These are phyloP conservation scores for Ganoderma leucocontextum DNA, from an alignment of 1,284 basidiomycete genomes.

Conservation along the genomic window DNA sequence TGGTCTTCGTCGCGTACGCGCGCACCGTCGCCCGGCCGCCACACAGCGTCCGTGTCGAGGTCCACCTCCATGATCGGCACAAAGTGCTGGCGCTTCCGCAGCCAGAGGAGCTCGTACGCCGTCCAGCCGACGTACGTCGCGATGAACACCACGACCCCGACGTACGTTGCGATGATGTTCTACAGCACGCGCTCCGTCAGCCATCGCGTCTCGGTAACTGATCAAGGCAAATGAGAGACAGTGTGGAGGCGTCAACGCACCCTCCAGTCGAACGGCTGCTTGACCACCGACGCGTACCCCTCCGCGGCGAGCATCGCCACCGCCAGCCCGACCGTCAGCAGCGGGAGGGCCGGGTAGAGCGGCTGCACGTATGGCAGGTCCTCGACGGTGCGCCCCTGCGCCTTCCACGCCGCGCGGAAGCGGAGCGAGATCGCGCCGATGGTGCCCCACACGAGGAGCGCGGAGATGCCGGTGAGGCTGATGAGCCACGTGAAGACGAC, in stretches of 20 bases:
- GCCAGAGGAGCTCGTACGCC: conserved; percentile 41
- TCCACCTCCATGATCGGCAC: conserved; percentile 50
- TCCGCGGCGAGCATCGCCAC: conserved; percentile 59
- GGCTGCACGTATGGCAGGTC: conserved; percentile 60
- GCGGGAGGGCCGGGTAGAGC: conserved; percentile 55
- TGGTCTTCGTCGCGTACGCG: conserved; percentile 45
- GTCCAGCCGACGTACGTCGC: conserved; percentile 47
- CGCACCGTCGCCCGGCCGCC: conserved; percentile 51
- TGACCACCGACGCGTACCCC: conserved; percentile 52
- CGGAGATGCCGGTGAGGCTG: conserved; percentile 74
- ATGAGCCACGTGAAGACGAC: conserved; percentile 67
- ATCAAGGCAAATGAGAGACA: neutral
- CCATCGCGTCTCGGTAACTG: neutral
- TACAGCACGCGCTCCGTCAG: conserved; percentile 25
- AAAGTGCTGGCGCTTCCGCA: conserved; percentile 38
- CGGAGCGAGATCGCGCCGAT: conserved; percentile 62
- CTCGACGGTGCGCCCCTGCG: conserved; percentile 47
- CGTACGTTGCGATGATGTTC: conserved; percentile 53
- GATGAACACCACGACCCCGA: conserved; percentile 48
- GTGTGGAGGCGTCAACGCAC: conserved; percentile 36
- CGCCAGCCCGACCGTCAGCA: conserved; percentile 52
- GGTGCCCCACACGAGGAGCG: conserved; percentile 70
- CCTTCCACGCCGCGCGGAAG: conserved; percentile 55
- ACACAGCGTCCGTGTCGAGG: conserved; percentile 57
- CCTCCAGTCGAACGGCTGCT: conserved; percentile 44